Evolutionary conservation across 108 stramenopile genomes (phyloP).

Genomic region (Phaeodactylum tricornutum): DNA sequence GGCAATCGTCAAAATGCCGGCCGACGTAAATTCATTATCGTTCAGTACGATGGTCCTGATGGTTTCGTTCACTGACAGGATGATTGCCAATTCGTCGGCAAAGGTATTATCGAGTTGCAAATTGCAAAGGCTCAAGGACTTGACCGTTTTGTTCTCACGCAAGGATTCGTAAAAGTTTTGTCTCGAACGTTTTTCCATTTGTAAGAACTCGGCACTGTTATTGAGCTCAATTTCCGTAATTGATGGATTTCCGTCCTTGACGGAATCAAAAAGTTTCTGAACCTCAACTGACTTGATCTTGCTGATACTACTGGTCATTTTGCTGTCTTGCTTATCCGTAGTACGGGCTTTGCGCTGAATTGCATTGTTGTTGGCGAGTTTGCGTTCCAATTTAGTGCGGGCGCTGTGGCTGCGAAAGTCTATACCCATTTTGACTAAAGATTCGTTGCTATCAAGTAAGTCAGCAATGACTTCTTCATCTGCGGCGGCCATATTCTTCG

Average conservation of each 20-base stretch:
- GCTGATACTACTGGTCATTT: too few species aligned
- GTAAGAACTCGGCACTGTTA: too few species aligned
- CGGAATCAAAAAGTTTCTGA: too few species aligned
- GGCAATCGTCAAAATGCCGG: slow-evolving; percentile 11
- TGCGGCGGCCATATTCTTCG: slow-evolving; percentile 16
- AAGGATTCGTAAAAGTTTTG: too few species aligned
- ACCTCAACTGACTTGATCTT: too few species aligned
- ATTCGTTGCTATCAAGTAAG: slow-evolving; percentile 16
- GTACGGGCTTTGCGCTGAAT: slow-evolving; percentile 31
- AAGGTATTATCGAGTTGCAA: slow-evolving; percentile 27
- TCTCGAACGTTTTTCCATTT: too few species aligned
- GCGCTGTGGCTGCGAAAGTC: slow-evolving; percentile 19
- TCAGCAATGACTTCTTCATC: slow-evolving; percentile 22
- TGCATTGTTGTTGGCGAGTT: slow-evolving; percentile 24
- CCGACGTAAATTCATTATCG: slow-evolving; percentile 18
- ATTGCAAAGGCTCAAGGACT: slow-evolving; percentile 15
- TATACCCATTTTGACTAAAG: slow-evolving; percentile 27
- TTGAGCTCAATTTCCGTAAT: too few species aligned
- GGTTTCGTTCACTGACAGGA: slow-evolving; percentile 13
- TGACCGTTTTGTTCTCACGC: slow-evolving; percentile 26
- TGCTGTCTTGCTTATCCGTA: too few species aligned
- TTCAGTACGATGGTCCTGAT: slow-evolving; percentile 18
- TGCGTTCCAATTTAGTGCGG: slow-evolving; percentile 20
- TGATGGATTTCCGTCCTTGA: too few species aligned
- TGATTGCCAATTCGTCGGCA: slow-evolving; percentile 1